Base-by-base conservation (phyloP, 495 filamentous ascomycete genomes). In the Neurospora sp. region DNA sequence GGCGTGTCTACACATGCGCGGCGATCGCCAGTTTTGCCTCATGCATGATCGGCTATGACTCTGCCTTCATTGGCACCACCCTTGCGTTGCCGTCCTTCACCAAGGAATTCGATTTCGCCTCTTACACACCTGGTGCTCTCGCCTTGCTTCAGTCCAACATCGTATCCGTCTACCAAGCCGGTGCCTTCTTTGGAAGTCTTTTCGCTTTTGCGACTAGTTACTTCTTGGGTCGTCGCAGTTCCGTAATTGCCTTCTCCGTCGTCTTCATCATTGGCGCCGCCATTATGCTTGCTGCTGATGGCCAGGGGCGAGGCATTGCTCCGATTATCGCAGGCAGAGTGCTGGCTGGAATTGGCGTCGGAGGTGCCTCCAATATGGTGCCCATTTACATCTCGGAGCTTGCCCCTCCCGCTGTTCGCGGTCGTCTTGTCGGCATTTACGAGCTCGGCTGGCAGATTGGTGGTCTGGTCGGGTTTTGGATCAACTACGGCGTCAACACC, bases 371-470 rank as follows among this genome's bases (percentile, higher is more conserved):
- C 40, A 87, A 85, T 77, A 79, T 88, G 73, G 82, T 85, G 17
- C 87, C 87, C 17, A 88, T 89, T 78, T 89, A 89, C 78, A 89
- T 89, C 74, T 84, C 84, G 13, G 87, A 89, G 76, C 77, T 88
- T n/a, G 76, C 86, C 9, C 87, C 87, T 1, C 87, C 87, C 0
- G 85, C 87, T 24, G 81, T 89, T 72, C 81, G 87, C 39, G 87
- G 87, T 19, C 78, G 85, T 42, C 81, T 89, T 10, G 86, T 88
- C 70, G 90, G 90, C 76, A 84, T 93, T 36, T 93, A 91, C 77
- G 90, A 93, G 79, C 81, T 92, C 45, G 89, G 90, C 13, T 92
- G 90, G 88, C 91, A 93, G 80, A 84, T 91, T 76, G 91, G 90
- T 69, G 90, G 90, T 17, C 81, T 93, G 34, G 86, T 91, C n/a